Percentiles rank a stretch among this genome's conserved stretches.
phyloP scores from a whole-genome alignment of 2,329 filamentous ascomycete species.

The Aureobasidium leucospermi region DNA sequence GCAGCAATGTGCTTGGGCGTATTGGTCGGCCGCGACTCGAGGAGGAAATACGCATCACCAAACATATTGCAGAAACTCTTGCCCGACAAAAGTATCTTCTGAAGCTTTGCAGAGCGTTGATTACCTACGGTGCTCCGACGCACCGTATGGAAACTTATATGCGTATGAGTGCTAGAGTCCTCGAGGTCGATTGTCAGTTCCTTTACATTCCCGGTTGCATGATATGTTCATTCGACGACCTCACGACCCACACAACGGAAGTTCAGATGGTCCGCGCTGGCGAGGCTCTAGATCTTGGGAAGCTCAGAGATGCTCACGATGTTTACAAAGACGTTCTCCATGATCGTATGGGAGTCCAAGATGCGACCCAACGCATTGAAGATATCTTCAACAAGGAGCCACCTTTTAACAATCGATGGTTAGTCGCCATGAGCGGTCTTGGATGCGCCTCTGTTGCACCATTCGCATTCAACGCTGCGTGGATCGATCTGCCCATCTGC shows the following conservation, averaged over 20 bases:
- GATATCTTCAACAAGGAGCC: slow-evolving; percentile 52
- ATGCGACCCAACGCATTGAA: slow-evolving; percentile 57
- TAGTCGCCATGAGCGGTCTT: slow-evolving; percentile 63
- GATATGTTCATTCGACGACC: slow-evolving; percentile 84
- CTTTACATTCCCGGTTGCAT: slow-evolving; percentile 87
- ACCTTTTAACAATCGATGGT: slow-evolving; percentile 43
- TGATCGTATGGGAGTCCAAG: slow-evolving; percentile 64
- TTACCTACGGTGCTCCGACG: slow-evolving; percentile 85
- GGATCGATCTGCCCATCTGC: slow-evolving; percentile 69
- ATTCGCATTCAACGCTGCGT: slow-evolving; percentile 69
- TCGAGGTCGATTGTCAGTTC: slow-evolving; percentile 85
- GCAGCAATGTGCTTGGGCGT: slow-evolving; percentile 30
- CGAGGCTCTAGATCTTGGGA: slow-evolving; percentile 67
- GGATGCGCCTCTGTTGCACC: slow-evolving; percentile 70
- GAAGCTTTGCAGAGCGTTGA: slow-evolving; percentile 76
- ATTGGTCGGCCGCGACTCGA: slow-evolving; percentile 33
- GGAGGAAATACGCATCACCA: slow-evolving; percentile 51
- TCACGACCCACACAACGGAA: slow-evolving; percentile 66
- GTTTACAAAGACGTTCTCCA: slow-evolving; percentile 80
- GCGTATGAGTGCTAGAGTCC: slow-evolving; percentile 78
- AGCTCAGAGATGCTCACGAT: slow-evolving; percentile 65
- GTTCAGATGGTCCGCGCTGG: slow-evolving; percentile 64
- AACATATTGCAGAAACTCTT: slow-evolving; percentile 61
- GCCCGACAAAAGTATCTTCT: slow-evolving; percentile 75
- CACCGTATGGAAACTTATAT: slow-evolving; percentile 90